These are phyloP conservation scores for Pulveroboletus sp. DNA, from an alignment of 768 basidiomycete genomes.

Conservation along the genomic window DNA sequence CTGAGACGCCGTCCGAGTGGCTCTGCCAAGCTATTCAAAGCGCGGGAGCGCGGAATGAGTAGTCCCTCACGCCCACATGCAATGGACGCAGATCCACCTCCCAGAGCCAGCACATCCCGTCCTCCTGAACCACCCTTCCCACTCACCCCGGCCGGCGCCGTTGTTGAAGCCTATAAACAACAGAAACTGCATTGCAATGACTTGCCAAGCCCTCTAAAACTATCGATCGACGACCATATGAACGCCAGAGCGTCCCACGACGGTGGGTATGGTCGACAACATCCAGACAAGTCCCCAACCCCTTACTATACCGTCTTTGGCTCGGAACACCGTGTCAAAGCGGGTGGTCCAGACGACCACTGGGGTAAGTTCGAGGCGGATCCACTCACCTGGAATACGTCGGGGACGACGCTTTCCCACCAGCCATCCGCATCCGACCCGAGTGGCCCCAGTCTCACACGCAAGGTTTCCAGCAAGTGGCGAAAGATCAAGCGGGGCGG, in stretches of 20 bases:
- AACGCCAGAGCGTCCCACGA: slow-evolving; percentile 6
- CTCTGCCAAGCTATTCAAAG: slow-evolving; percentile 20
- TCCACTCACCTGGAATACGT: background rate
- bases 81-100: background rate
- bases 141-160: slow-evolving; percentile 46
- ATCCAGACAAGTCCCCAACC: slow-evolving; percentile 17
- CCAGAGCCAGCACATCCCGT: background rate
- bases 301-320: slow-evolving; percentile 64
- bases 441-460: slow-evolving; percentile 25
- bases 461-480: slow-evolving; percentile 38
- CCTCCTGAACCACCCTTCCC: background rate
- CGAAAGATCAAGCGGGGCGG: slow-evolving; percentile 20
- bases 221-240: slow-evolving; percentile 28
- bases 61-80: slow-evolving; percentile 2
- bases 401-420: background rate
- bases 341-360: slow-evolving; percentile 42
- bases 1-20: slow-evolving; percentile 31
- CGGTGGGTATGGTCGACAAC: slow-evolving; percentile 14
- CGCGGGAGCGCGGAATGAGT: slow-evolving; percentile 12
- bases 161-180: slow-evolving; percentile 48
- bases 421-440: slow-evolving; percentile 11
- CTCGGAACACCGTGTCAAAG: slow-evolving; percentile 43
- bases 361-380: slow-evolving; percentile 7
- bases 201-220: slow-evolving; percentile 8
- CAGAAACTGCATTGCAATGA: slow-evolving; percentile 31